Evolutionary conservation across 2,329 filamentous ascomycete genomes (phyloP).

Genomic region (Xylaria digitata): DNA sequence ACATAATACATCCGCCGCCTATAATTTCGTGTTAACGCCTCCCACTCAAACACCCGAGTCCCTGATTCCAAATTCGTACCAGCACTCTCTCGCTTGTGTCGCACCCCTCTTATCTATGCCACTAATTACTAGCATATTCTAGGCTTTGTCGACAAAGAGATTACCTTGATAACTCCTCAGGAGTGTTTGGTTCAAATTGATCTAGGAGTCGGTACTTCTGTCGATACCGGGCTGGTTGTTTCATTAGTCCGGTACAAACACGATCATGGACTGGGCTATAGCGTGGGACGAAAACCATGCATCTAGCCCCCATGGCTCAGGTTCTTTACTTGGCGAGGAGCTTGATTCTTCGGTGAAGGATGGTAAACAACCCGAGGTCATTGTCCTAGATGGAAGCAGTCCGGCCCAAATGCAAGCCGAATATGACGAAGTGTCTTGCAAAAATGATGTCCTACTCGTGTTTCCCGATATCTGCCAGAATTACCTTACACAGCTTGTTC

Average conservation of each 20-base stretch:
- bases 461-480: slow-evolving; percentile 61
- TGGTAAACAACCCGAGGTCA: slow-evolving; percentile 15
- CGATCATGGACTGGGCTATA: slow-evolving; percentile 14
- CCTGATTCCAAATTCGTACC: neutral
- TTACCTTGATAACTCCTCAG: neutral
- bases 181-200: no score
- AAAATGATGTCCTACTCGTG: slow-evolving; percentile 48
- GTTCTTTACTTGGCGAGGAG: neutral
- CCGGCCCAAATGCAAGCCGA: slow-evolving; percentile 8
- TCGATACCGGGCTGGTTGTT: neutral
- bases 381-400: slow-evolving; percentile 21
- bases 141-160: slow-evolving; percentile 5
- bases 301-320: neutral
- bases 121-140: slow-evolving; percentile 14
- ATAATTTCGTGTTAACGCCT: neutral
- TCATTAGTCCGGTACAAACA: neutral
- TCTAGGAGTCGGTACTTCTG: neutral
- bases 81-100: neutral
- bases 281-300: neutral
- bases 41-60: neutral
- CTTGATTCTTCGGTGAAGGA: neutral
- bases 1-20: neutral
- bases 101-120: neutral
- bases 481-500: slow-evolving; percentile 50
- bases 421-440: slow-evolving; percentile 43